phyloP scores from a whole-genome alignment of 257 asterid species.

The Nyctanthes arbortristis region DNA sequence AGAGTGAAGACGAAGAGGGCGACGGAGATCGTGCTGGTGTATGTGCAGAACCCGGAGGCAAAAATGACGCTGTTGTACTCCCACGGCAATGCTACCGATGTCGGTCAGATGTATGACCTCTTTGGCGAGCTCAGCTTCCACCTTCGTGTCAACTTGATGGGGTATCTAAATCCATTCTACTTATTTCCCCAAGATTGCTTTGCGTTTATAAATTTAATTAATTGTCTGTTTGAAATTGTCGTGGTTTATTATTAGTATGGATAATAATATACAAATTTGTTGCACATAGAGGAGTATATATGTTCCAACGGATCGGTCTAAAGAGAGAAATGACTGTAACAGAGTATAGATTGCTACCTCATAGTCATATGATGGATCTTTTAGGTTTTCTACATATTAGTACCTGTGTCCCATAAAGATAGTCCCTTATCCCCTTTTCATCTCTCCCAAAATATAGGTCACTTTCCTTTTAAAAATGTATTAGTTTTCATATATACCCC shows the following conservation, averaged over 20 bases:
- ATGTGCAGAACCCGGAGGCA: conserved; percentile 73
- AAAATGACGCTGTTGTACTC: conserved; percentile 79
- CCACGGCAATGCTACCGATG: conserved; percentile 97
- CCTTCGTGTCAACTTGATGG: conserved; percentile 92
- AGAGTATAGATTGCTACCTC: conserved; percentile 21
- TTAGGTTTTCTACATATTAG: not conserved
- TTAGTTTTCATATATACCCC: too few relatives aligned
- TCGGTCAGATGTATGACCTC: conserved; percentile 93
- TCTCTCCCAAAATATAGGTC: too few relatives aligned
- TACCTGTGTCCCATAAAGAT: too few relatives aligned
- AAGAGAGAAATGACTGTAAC: conserved; percentile 8
- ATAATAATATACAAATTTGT: conserved; percentile 1
- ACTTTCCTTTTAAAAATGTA: too few relatives aligned
- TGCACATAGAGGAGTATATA: conserved; percentile 4
- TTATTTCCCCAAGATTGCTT: not conserved
- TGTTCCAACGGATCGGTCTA: not conserved
- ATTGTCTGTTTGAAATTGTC: not conserved
- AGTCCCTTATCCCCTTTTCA: too few relatives aligned
- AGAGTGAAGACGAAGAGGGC: conserved; percentile 77
- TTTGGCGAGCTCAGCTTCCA: conserved; percentile 83
- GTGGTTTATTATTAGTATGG: not conserved
- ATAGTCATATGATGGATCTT: conserved; percentile 6
- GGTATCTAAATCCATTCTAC: conserved; percentile 39
- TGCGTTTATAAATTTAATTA: not conserved
- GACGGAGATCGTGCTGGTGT: conserved; percentile 70